These are phyloP conservation scores for Ustilago hordei DNA, from an alignment of 1,284 basidiomycete genomes.

Conservation along the genomic window DNA sequence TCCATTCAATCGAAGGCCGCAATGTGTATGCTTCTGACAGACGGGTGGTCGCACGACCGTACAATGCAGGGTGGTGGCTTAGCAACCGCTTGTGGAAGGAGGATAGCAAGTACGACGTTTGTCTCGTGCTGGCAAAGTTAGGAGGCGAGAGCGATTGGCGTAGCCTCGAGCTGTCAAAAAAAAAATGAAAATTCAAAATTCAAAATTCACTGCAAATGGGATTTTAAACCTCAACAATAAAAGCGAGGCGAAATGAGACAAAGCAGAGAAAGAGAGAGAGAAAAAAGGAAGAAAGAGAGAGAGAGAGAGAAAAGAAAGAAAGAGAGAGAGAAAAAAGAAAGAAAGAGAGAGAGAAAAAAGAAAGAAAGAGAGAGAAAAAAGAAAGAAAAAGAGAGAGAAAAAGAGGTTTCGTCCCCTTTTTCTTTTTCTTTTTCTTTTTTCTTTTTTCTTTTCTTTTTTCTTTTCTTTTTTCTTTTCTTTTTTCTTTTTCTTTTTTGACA, in stretches of 20 bases:
- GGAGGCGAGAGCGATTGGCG: neutral
- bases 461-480: no score
- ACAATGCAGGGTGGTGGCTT: no score
- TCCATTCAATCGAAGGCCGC: no score
- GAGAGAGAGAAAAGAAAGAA: neutral
- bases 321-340: neutral
- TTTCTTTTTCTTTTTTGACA: neutral
- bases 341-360: no score
- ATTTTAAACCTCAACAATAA: neutral
- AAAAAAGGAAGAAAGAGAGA: no score
- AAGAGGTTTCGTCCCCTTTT: neutral
- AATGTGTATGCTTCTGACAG: no score
- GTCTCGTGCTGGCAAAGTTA: neutral
- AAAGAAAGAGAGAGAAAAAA: no score
- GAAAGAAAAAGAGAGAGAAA: neutral
- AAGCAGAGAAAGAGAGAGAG: no score
- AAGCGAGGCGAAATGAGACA: neutral
- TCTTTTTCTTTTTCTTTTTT: neutral
- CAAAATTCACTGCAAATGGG: no score
- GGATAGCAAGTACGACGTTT: neutral
- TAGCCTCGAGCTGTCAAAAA: conserved; percentile 2
- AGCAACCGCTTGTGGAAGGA: neutral
- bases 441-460: no score
- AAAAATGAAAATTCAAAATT: neutral
- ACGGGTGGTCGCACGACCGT: no score